Percentiles rank a stretch among this genome's conserved stretches.
These are phyloP conservation scores for Fusarium stilboides DNA, from an alignment of 2,329 filamentous ascomycete species.

Conservation along the genomic window DNA sequence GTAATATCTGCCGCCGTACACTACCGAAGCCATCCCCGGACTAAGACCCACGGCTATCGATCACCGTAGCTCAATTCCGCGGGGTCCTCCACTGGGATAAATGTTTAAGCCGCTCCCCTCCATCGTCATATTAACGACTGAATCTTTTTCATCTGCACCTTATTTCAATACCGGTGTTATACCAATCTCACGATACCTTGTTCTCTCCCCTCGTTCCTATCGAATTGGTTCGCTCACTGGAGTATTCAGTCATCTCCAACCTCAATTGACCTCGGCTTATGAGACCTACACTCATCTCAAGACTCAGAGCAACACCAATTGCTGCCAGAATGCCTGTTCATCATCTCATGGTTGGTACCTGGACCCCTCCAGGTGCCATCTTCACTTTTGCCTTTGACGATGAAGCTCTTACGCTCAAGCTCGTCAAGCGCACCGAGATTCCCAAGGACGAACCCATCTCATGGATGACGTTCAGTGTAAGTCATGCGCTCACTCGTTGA, in stretches of 20 bases:
- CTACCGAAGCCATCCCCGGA: conserved; percentile 37
- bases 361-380: conserved; percentile 90
- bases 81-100: conserved; percentile 46
- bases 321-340: conserved; percentile 77
- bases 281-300: conserved; percentile 30
- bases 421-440: conserved; percentile 86
- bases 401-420: conserved; percentile 78
- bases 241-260: neutral
- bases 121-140: conserved; percentile 18
- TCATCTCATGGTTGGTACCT: conserved; percentile 93
- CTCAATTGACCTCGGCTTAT: conserved; percentile 3
- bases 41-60: conserved; percentile 27
- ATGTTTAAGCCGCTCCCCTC: conserved; percentile 47
- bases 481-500: conserved; percentile 49
- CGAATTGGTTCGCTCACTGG: neutral
- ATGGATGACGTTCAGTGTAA: conserved; percentile 92
- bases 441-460: conserved; percentile 89
- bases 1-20: conserved; percentile 41
- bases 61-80: conserved; percentile 26
- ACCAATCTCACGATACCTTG: neutral
- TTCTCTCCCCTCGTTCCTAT: neutral
- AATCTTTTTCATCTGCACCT: neutral
- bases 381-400: conserved; percentile 93
- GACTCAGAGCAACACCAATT: conserved; percentile 33
- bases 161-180: neutral